A percentile compares a stretch with the other conserved stretches of the same genome.
These are phyloP conservation scores for Westerdykella ornata DNA, from an alignment of 2,329 filamentous ascomycete species.

Conservation along the genomic window DNA sequence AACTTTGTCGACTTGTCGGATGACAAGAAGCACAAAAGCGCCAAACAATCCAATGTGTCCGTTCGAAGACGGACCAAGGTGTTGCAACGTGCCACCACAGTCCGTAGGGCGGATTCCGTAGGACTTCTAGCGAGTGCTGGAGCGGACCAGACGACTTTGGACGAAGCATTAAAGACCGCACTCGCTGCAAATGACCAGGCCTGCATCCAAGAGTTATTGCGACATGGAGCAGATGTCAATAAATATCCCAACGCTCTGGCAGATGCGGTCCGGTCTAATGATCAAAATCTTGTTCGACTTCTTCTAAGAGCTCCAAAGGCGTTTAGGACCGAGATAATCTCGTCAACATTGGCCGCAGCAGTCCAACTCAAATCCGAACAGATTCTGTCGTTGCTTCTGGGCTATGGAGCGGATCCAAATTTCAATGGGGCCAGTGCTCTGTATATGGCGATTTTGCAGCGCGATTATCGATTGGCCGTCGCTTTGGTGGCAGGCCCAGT, in stretches of 20 bases:
- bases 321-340: slow-evolving; percentile 24
- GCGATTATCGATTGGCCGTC: slow-evolving; percentile 25
- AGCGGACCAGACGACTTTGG: slow-evolving; percentile 30
- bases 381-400: slow-evolving; percentile 24
- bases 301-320: slow-evolving; percentile 30
- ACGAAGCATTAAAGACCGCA: slow-evolving; percentile 30
- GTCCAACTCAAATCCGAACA: slow-evolving; percentile 28
- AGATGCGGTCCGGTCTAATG: slow-evolving; percentile 26
- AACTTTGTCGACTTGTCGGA: slow-evolving; percentile 21
- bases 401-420: slow-evolving; percentile 33
- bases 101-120: slow-evolving; percentile 26
- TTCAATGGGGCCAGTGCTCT: slow-evolving; percentile 29
- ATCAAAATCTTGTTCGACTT: slow-evolving; percentile 25
- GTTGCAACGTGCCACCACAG: slow-evolving; percentile 29
- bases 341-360: slow-evolving; percentile 27
- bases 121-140: slow-evolving; percentile 29
- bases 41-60: slow-evolving; percentile 15
- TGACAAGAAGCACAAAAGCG: slow-evolving; percentile 17
- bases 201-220: slow-evolving; percentile 29
- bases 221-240: slow-evolving; percentile 31
- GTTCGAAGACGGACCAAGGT: slow-evolving; percentile 32
- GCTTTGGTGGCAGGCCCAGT: slow-evolving; percentile 26
- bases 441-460: slow-evolving; percentile 25
- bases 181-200: slow-evolving; percentile 27
- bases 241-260: slow-evolving; percentile 27